These are phyloP conservation scores for Mallotus repandus DNA, from an alignment of 441 rosid species.

Conservation along the genomic window DNA sequence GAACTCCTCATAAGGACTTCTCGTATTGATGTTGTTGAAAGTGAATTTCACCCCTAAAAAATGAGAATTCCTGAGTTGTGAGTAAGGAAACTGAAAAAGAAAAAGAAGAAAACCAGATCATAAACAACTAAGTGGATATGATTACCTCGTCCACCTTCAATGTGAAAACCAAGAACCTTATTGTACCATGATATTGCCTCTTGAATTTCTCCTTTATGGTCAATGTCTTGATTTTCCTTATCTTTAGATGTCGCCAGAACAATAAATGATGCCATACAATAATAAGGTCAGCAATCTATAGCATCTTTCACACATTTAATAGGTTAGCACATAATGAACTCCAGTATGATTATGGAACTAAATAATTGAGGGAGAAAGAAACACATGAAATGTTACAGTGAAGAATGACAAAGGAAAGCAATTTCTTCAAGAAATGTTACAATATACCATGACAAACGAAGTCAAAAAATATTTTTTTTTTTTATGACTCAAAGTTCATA, in stretches of 20 bases:
- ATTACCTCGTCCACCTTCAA: conserved; percentile 87
- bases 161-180: conserved; percentile 61
- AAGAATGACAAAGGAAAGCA: not conserved
- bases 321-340: not conserved
- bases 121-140: not conserved
- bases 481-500: conserved; percentile 4
- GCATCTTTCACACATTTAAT: not conserved
- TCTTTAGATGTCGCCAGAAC: conserved; percentile 43
- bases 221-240: conserved; percentile 39
- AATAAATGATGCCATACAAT: not conserved
- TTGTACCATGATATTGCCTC: conserved; percentile 82
- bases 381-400: not conserved
- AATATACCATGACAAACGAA: not conserved
- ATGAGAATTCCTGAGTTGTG: conserved; percentile 21
- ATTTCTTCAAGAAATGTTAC: not conserved
- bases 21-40: conserved; percentile 50
- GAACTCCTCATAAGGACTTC: conserved; percentile 49
- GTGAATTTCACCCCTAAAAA: conserved; percentile 77
- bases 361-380: not conserved
- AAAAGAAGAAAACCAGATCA: not conserved
- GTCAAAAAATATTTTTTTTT: not conserved
- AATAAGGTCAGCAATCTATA: not conserved
- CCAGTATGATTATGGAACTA: not conserved
- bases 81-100: conserved; percentile 17
- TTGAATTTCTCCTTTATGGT: conserved; percentile 41